Base-by-base conservation (phyloP, 176 grass and related monocot genomes). In the Triticum timopheevii region DNA sequence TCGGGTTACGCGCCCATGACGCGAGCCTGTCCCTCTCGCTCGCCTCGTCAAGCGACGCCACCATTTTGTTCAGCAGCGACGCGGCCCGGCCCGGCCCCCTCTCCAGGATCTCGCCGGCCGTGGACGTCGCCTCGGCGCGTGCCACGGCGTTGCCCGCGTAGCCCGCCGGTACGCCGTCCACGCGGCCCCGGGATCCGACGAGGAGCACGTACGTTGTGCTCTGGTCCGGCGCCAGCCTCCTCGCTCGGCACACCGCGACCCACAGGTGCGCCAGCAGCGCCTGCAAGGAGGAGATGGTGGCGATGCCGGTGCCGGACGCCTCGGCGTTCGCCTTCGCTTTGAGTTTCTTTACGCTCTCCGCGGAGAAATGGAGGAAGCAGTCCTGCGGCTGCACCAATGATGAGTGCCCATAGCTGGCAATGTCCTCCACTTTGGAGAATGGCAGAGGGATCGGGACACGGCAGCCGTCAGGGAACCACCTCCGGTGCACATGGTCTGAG, bases 121-220 rank as follows among this genome's bases (percentile, higher is more conserved):
- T 61, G 12, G 40, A 33, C 31, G 1, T 65, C 38, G 86, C 33
- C 5, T 2, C 1, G 6, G 13, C 47, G 9, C 8, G 0, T 35
- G 47, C 28, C 20, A 92, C 25, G 1, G 90, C 12, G 86, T 89
- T 92, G 1, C 90, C 90, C 15, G 88, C 5, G 83, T 91, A 91
- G 8, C n/a, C 38, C 11, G 12, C 1, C 6, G 86, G 54, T 0
- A 89, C 9, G 3, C 36, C 50, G 2, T 22, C 38, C 49, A 92
- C 13, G 15, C 86, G 80, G 0, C 75, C 13, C 24, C 86, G 44
- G 61, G 84, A 85, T 1, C 87, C 82, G n/a, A 92, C 50, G 79
- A 42, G 1, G 20, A 92, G 13, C 1, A 2, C 2, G 80, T 85
- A 92, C 6, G 36, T 39, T 0, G 83, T 86, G 69, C 83, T 82